A percentile compares a stretch with the other conserved stretches of the same genome.
Conservation (phyloP, 192 early-diverging fungal species). For the Mortierella alpina region DNA sequence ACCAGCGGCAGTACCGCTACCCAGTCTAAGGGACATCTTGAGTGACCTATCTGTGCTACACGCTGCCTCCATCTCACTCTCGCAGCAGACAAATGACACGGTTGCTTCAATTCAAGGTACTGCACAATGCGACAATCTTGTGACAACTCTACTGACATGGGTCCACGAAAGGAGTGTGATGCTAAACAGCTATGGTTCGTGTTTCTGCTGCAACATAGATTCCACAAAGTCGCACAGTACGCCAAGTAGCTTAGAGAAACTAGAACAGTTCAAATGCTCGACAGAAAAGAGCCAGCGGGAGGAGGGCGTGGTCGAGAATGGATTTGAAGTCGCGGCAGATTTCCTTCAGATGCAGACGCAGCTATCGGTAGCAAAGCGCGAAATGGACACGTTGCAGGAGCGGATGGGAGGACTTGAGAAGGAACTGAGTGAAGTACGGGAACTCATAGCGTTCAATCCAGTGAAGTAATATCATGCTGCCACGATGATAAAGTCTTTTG, state of each 20-base stretch:
- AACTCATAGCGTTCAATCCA: slow-evolving; percentile 41
- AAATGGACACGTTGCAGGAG: slow-evolving; percentile 46
- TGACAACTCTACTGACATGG: background rate
- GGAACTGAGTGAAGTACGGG: slow-evolving; percentile 42
- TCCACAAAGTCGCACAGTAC: background rate
- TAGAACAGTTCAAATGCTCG: slow-evolving; percentile 30
- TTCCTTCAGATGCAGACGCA: slow-evolving; percentile 47
- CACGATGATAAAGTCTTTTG: background rate
- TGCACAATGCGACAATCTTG: too few species aligned
- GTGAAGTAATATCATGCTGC: slow-evolving; percentile 13
- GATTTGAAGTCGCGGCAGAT: slow-evolving; percentile 39
- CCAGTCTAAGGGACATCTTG: slow-evolving; percentile 30
- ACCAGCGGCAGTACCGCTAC: slow-evolving; percentile 14
- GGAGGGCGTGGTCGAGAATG: slow-evolving; percentile 44
- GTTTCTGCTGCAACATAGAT: background rate
- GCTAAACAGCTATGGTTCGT: too few species aligned
- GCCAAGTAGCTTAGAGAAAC: slow-evolving; percentile 17
- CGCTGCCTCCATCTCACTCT: slow-evolving; percentile 27
- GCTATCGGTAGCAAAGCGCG: slow-evolving; percentile 22
- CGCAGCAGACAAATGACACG: slow-evolving; percentile 1
- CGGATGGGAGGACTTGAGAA: slow-evolving; percentile 24
- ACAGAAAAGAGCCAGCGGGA: slow-evolving; percentile 41
- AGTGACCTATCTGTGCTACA: slow-evolving; percentile 17
- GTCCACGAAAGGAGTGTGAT: background rate
- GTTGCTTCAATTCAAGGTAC: slow-evolving; percentile 7